These are phyloP conservation scores for Tylopilus balloui DNA, from an alignment of 768 basidiomycete species.

Conservation along the genomic window DNA sequence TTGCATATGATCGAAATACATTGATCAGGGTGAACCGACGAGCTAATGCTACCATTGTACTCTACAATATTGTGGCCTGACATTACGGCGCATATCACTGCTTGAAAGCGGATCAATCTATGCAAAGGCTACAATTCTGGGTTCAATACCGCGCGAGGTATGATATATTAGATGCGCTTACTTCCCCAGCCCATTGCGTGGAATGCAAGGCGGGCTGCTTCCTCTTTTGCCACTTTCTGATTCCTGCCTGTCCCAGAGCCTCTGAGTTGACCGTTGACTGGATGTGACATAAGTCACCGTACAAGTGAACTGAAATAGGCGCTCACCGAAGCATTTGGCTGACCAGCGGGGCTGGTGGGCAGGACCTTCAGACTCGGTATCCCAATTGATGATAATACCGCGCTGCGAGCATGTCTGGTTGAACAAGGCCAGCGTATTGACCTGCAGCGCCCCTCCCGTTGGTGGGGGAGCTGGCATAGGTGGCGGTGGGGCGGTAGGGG, in stretches of 20 bases:
- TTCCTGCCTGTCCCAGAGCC: constrained; percentile 53
- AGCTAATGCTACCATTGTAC: constrained; percentile 4
- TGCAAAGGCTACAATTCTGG: constrained; percentile 12
- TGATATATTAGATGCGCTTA: constrained; percentile 6
- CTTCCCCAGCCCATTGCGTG: constrained; percentile 49
- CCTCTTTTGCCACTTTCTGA: constrained; percentile 65
- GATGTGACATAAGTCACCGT: not conserved
- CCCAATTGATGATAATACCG: constrained; percentile 42
- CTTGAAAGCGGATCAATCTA: not conserved
- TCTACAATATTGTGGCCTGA: not conserved
- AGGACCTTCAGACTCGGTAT: constrained; percentile 44
- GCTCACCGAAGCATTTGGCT: constrained; percentile 50
- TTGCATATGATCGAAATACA: not conserved
- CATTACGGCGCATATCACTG: not conserved
- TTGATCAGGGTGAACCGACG: not conserved
- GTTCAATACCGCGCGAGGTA: not conserved
- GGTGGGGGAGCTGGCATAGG: constrained; percentile 19
- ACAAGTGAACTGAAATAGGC: not conserved
- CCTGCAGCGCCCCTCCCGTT: constrained; percentile 19
- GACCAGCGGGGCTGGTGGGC: constrained; percentile 55
- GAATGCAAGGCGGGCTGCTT: constrained; percentile 60
- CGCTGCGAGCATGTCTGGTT: constrained; percentile 53
- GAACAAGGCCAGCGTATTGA: constrained; percentile 43
- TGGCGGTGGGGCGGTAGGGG: constrained; percentile 18
- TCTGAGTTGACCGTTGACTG: constrained; percentile 49